These are phyloP conservation scores for Begonia fuchsioides DNA, from an alignment of 306 rosid genomes.

Conservation along the genomic window DNA sequence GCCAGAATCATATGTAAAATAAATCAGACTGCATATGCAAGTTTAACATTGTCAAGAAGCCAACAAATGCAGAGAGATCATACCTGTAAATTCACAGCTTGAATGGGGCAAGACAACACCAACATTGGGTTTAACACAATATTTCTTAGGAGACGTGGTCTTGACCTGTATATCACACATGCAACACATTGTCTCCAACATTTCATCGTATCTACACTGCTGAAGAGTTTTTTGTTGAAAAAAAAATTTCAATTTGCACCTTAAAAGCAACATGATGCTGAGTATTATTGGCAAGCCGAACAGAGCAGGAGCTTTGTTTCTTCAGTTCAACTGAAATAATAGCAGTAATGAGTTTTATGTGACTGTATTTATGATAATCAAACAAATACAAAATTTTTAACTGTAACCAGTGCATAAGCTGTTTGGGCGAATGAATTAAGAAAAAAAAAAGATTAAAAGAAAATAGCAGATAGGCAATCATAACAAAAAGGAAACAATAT, in stretches of 20 bases:
- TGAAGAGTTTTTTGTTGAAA: no score
- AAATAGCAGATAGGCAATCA: no score
- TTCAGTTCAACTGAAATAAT: constrained; percentile 46
- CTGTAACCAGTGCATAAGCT: no score
- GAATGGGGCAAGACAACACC: constrained; percentile 64
- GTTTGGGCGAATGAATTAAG: no score
- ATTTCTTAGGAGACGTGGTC: constrained; percentile 86
- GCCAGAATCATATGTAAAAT: no score
- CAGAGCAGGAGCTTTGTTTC: constrained; percentile 75
- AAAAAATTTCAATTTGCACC: constrained; percentile 34
- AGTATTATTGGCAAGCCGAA: constrained; percentile 53
- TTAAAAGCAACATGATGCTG: constrained; percentile 57
- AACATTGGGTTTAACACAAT: constrained; percentile 81
- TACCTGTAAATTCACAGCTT: constrained; percentile 61
- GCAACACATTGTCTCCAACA: not conserved
- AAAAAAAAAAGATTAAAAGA: no score
- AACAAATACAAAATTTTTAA: no score
- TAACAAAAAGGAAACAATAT: no score
- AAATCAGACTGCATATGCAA: no score
- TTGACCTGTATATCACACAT: constrained; percentile 49
- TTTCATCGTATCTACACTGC: not conserved
- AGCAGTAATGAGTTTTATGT: no score
- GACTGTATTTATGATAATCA: no score
- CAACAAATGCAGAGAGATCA: not conserved
- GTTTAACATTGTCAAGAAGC: no score